Base-by-base conservation (phyloP, 108 stramenopile species). In the Skeletonema marinoi region DNA sequence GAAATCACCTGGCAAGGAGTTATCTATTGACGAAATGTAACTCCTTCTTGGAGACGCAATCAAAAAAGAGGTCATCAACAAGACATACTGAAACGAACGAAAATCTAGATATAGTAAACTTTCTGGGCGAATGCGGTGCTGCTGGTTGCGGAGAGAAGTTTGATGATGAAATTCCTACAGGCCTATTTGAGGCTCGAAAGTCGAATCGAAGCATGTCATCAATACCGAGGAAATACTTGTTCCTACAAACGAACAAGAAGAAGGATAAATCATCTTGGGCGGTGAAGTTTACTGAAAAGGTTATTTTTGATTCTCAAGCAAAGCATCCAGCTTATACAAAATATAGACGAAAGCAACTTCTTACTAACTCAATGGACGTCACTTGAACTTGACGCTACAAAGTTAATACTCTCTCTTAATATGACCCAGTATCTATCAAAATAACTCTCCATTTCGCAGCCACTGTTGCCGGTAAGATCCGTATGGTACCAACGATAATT, bases 1-100 rank as follows among this genome's bases (percentile, higher is more conserved):
- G 67, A 42, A 70, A 65, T 12, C 70, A 70, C 19, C 60, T 77
- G 68, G 30, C 41, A 62, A 60, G 76, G 30, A 68, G 48, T 21
- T 77, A 77, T 67, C 62, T 77, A 6, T 54, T 69, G 60, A 32
- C 44, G 4, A 25, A 61, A 12, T 68, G 67, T n/a, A 30, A 30
- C 4, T 16, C 61, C 13, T 68, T 77, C 29, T 61, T 70, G 62
- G 46, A 44, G 21, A 48, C 48, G n/a, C 74, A 75, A 74, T 50
- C 32, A 1, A 29, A 65, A 8, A 8, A 62, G 65, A 62, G 7
- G 11, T 50, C 33, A 13, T 31, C 30, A 19, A 25, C 14, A 35
- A n/a, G 70, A 29, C 10, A 1, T 9, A 30, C 30, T 8, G 29
- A 44, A 25, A 44, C 7, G n/a, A 19, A 65, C 50, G 50, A 56